phyloP scores from a whole-genome alignment of 371 early-diverging fungal species.

The Umbelopsis sp. region DNA sequence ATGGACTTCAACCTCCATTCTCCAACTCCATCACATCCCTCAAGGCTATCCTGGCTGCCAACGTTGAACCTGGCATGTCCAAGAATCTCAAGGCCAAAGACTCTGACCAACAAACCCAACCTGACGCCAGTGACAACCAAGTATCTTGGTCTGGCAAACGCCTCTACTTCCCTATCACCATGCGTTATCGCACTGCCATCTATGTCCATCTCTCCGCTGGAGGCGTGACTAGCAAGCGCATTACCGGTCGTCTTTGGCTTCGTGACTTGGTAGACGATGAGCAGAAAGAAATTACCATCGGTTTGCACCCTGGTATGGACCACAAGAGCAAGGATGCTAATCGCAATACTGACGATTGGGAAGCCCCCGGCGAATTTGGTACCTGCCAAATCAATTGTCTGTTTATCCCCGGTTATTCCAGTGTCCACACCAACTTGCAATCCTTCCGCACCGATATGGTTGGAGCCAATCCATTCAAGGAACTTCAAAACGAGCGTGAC shows the following conservation, averaged over 20 bases:
- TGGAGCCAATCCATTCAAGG: constrained; percentile 43
- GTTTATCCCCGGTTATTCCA: constrained; percentile 44
- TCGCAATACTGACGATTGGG: constrained; percentile 42
- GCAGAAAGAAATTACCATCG: constrained; percentile 36
- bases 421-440: constrained; percentile 40
- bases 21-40: constrained; percentile 20
- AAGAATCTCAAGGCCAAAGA: constrained; percentile 34
- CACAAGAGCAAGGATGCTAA: constrained; percentile 41
- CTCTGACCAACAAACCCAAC: constrained; percentile 17
- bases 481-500: constrained; percentile 30
- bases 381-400: constrained; percentile 31
- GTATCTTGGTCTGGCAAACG: constrained; percentile 34
- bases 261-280: constrained; percentile 35
- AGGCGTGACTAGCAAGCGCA: constrained; percentile 24
- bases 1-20: constrained; percentile 29
- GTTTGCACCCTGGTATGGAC: constrained; percentile 25
- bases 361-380: constrained; percentile 29
- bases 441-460: constrained; percentile 40
- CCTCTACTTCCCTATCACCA: constrained; percentile 40
- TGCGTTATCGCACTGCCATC: constrained; percentile 45
- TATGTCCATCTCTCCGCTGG: constrained; percentile 43
- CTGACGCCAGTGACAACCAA: constrained; percentile 12
- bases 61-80: constrained; percentile 38
- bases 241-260: constrained; percentile 45
- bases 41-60: constrained; percentile 34